Evolutionary conservation across 2,329 filamentous ascomycete genomes (phyloP).

Genomic region (Spiromastix sp.): DNA sequence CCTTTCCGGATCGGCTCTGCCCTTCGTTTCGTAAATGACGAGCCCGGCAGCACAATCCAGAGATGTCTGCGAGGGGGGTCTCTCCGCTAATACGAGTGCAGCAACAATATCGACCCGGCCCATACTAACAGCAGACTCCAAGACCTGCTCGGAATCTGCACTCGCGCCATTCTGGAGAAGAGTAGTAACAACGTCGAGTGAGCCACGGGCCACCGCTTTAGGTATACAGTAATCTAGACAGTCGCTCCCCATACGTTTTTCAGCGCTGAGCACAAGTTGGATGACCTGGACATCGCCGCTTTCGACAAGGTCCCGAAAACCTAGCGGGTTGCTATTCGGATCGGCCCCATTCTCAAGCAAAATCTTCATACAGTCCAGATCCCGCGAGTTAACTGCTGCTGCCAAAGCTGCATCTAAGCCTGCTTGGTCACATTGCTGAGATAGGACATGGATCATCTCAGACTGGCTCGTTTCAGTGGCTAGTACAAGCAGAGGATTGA

Average conservation of each 20-base stretch:
- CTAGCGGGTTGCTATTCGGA: conserved; percentile 10
- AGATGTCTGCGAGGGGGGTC: conserved; percentile 39
- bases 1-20: conserved; percentile 41
- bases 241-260: conserved; percentile 7
- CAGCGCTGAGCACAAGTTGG: conserved; percentile 8
- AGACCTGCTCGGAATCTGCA: conserved; percentile 6
- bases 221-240: conserved; percentile 10
- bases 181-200: conserved; percentile 6
- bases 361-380: conserved; percentile 9
- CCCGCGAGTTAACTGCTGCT: conserved; percentile 4
- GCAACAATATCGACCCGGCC: conserved; percentile 46
- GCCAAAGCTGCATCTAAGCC: conserved; percentile 8
- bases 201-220: conserved; percentile 6
- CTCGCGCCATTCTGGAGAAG: conserved; percentile 12
- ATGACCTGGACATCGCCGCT: conserved; percentile 8
- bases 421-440: conserved; percentile 7
- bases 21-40: conserved; percentile 37
- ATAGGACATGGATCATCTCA: conserved; percentile 10
- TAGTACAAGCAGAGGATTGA: conserved; percentile 7
- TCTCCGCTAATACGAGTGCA: conserved; percentile 44
- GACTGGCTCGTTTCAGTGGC: conserved; percentile 8
- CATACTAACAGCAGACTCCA: conserved; percentile 9
- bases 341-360: conserved; percentile 12
- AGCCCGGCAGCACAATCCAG: conserved; percentile 43
- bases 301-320: conserved; percentile 8